These are phyloP conservation scores for Porphyrellus cyaneotinctus DNA, from an alignment of 768 basidiomycete species.

Conservation along the genomic window DNA sequence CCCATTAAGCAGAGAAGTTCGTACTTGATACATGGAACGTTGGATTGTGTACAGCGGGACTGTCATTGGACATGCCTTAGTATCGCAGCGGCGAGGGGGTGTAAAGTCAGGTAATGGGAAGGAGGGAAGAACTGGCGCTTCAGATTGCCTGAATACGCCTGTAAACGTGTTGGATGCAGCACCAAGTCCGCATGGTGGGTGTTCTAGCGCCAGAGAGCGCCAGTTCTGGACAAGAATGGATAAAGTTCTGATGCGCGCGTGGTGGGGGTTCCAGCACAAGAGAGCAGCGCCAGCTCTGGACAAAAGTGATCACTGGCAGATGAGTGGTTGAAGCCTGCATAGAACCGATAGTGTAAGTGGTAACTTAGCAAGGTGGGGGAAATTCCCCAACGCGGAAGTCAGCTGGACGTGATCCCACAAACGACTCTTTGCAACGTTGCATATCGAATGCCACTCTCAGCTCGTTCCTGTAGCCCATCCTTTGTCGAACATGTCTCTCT, in stretches of 20 bases:
- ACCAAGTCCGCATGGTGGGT: neutral
- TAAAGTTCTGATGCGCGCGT: no score
- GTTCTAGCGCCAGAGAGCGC: neutral
- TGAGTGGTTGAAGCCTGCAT: no score
- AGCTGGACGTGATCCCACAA: neutral
- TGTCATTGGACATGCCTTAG: neutral
- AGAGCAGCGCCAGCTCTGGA: no score
- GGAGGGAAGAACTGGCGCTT: neutral
- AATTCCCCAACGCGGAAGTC: no score
- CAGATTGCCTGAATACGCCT: neutral
- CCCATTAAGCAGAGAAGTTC: neutral
- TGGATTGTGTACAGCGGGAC: neutral
- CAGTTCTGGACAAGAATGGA: no score
- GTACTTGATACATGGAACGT: slow-evolving; percentile 4
- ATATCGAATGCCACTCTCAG: slow-evolving; percentile 17
- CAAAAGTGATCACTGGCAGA: no score
- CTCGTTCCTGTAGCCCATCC: slow-evolving; percentile 16
- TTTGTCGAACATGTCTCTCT: slow-evolving; percentile 9
- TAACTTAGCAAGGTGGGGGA: no score
- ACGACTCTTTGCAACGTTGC: neutral
- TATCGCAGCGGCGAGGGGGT: neutral
- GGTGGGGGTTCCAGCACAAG: no score
- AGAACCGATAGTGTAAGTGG: no score
- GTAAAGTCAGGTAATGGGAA: neutral
- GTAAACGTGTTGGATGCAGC: neutral